These are phyloP conservation scores for Lasiosphaeria miniovina DNA, from an alignment of 495 filamentous ascomycete genomes.

Conservation along the genomic window DNA sequence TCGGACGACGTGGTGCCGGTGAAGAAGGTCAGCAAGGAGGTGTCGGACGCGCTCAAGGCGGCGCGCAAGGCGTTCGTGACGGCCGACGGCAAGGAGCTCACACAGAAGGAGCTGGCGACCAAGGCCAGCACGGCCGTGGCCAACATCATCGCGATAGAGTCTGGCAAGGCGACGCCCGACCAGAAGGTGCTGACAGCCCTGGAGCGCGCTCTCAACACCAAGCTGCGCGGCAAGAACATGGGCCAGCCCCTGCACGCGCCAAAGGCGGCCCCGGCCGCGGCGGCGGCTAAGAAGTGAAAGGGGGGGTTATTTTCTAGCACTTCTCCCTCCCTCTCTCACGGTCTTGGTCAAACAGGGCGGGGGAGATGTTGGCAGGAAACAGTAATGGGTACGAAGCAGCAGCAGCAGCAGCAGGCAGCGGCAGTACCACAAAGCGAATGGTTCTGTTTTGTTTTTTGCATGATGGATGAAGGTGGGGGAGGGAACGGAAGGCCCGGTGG, in stretches of 20 bases:
- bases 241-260: conserved; percentile 71
- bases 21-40: conserved; percentile 76
- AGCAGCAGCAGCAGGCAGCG: neutral
- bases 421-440: neutral
- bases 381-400: neutral
- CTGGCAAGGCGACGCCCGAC: conserved; percentile 74
- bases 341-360: too few species aligned
- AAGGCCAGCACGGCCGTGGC: conserved; percentile 85
- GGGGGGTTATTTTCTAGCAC: neutral
- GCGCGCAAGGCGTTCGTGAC: conserved; percentile 67
- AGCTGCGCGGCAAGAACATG: conserved; percentile 75
- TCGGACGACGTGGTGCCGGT: conserved; percentile 96
- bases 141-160: conserved; percentile 82
- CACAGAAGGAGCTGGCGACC: conserved; percentile 92
- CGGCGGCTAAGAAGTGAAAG: conserved; percentile 31
- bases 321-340: neutral
- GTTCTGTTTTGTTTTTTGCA: neutral
- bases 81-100: conserved; percentile 63
- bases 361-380: neutral
- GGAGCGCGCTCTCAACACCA: conserved; percentile 82
- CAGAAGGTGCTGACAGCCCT: conserved; percentile 78
- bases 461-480: neutral
- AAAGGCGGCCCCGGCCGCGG: conserved; percentile 45
- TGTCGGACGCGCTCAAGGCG: conserved; percentile 78
- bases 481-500: neutral